Evolutionary conservation across 2,329 filamentous ascomycete genomes (phyloP).

Genomic region (Diplocarpon mali): DNA sequence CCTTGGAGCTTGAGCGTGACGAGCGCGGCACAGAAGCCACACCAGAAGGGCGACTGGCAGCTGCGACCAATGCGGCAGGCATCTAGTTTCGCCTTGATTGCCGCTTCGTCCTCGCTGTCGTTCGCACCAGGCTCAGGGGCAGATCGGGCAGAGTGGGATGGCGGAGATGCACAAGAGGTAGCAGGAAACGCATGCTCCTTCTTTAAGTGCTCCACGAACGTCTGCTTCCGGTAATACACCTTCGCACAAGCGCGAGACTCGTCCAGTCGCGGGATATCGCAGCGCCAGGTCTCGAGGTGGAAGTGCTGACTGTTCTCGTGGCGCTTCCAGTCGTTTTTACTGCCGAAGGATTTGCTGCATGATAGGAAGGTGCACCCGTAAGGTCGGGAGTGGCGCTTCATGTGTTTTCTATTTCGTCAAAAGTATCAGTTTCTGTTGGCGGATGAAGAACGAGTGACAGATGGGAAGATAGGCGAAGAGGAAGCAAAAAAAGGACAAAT

Average conservation of each 20-base stretch:
- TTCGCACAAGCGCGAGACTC: conserved; percentile 49
- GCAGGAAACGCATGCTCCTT: conserved; percentile 26
- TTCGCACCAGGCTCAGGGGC: too few relatives aligned
- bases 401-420: conserved; percentile 55
- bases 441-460: too few relatives aligned
- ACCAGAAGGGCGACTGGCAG: conserved; percentile 65
- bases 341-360: conserved; percentile 71
- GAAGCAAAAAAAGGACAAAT: too few relatives aligned
- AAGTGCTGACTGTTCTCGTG: conserved; percentile 77
- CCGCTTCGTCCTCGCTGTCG: too few relatives aligned
- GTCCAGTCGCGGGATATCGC: too few relatives aligned
- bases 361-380: conserved; percentile 67
- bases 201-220: conserved; percentile 51
- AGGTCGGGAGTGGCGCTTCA: conserved; percentile 68
- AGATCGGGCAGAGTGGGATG: too few relatives aligned
- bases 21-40: conserved; percentile 62
- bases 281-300: conserved; percentile 61
- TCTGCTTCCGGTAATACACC: conserved; percentile 45
- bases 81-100: conserved; percentile 34
- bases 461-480: too few relatives aligned
- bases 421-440: not conserved
- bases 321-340: conserved; percentile 89
- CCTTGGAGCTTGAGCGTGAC: conserved; percentile 37
- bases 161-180: too few relatives aligned
- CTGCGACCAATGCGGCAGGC: conserved; percentile 52